Percentiles rank a stretch among this genome's conserved stretches.
These are phyloP conservation scores for Populus tremula DNA, from an alignment of 345 rosid genomes.

Conservation along the genomic window DNA sequence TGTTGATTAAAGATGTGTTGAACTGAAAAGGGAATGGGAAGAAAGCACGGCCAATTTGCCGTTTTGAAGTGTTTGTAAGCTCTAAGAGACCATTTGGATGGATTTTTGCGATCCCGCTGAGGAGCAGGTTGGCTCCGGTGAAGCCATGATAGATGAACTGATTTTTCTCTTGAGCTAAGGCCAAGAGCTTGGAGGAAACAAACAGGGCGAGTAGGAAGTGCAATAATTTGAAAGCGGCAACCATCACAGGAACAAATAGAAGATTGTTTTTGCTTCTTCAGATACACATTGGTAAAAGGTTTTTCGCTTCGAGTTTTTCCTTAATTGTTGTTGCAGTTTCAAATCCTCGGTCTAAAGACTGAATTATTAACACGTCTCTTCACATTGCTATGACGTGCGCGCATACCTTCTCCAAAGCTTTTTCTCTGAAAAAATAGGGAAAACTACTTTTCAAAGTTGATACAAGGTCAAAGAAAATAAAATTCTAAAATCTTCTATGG, in stretches of 20 bases:
- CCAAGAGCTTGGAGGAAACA: not conserved
- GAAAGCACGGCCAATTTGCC: conserved; percentile 42
- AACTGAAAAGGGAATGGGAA: conserved; percentile 30
- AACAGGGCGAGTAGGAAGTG: not conserved
- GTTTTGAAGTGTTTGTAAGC: conserved; percentile 40
- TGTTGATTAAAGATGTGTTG: not conserved
- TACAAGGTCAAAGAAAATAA: no score
- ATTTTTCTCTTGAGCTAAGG: conserved; percentile 20
- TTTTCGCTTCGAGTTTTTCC: no score
- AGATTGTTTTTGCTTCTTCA: no score
- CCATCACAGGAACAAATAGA: no score
- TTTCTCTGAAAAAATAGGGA: no score
- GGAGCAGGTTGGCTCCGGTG: conserved; percentile 23
- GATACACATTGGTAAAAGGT: no score
- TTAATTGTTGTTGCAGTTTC: no score
- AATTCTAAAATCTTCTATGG: no score
- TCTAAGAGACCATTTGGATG: conserved; percentile 42
- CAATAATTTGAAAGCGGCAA: not conserved
- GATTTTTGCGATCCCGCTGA: conserved; percentile 30
- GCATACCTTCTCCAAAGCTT: no score
- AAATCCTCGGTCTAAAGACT: no score
- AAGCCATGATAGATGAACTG: conserved; percentile 47
- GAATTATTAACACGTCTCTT: no score
- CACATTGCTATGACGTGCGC: no score
- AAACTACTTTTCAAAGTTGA: not conserved